phyloP scores from a whole-genome alignment of 306 rosid genomes.

The Senna siamea region DNA sequence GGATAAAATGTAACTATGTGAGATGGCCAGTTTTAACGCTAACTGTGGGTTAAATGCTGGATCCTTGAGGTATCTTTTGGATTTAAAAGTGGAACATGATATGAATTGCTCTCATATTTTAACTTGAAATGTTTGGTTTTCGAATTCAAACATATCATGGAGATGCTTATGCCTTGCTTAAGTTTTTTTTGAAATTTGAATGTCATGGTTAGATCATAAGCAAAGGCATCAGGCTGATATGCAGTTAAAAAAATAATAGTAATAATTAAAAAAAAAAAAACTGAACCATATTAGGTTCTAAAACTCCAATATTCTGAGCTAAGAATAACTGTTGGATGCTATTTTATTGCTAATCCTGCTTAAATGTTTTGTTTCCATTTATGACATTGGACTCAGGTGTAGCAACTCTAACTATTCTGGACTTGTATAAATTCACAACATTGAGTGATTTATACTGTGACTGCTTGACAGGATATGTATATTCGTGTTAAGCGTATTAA shows the following conservation, averaged over 20 bases:
- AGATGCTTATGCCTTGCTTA: not conserved
- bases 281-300: not conserved
- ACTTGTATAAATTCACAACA: slow-evolving; percentile 6
- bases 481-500: slow-evolving; percentile 80
- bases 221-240: slow-evolving; percentile 20
- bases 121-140: not conserved
- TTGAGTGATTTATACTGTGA: slow-evolving; percentile 13
- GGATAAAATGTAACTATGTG: not conserved
- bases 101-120: not conserved
- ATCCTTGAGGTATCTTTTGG: not conserved
- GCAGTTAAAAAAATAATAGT: not conserved
- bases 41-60: not conserved
- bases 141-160: not conserved
- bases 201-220: not conserved
- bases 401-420: slow-evolving; percentile 11
- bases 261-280: too few relatives aligned
- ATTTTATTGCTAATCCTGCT: slow-evolving; percentile 22
- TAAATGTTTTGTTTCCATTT: not conserved
- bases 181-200: slow-evolving; percentile 4
- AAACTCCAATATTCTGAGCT: not conserved
- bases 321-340: not conserved
- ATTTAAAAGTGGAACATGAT: not conserved
- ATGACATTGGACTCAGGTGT: slow-evolving; percentile 4
- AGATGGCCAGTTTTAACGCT: not conserved
- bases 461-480: slow-evolving; percentile 72